Percentiles rank a stretch among this genome's conserved stretches.
phyloP scores from a whole-genome alignment of 2,329 filamentous ascomycete species.

The Ceratocystis smalleyi region DNA sequence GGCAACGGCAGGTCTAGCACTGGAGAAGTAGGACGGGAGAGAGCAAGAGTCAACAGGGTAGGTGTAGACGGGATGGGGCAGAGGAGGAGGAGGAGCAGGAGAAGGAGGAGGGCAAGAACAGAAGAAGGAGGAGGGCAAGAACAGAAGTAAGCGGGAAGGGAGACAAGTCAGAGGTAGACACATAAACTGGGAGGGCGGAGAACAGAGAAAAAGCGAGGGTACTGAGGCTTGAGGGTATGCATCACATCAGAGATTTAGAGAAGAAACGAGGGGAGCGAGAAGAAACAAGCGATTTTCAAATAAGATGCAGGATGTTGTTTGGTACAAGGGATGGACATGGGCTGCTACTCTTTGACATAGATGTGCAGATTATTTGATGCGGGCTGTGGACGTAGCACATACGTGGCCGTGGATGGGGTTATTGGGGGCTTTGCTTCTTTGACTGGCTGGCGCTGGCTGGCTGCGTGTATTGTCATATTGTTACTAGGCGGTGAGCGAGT shows the following conservation, averaged over 20 bases:
- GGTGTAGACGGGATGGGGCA: neutral
- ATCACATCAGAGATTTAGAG: neutral
- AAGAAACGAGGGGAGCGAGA: neutral
- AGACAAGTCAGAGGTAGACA: no score
- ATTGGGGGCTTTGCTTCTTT: neutral
- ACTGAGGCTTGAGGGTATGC: neutral
- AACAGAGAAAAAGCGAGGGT: neutral
- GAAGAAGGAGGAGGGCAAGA: neutral
- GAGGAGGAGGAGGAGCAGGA: neutral
- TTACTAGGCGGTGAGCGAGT: no score
- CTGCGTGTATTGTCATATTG: no score
- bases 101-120: neutral
- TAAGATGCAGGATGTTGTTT: neutral
- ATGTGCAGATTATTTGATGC: neutral
- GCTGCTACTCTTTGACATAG: no score
- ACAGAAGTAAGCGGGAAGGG: no score
- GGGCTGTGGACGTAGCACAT: neutral
- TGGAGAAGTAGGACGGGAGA: constrained; percentile 18
- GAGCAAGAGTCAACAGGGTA: neutral
- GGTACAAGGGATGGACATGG: no score
- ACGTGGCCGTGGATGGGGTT: neutral
- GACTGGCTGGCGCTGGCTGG: no score
- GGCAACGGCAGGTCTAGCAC: constrained; percentile 16
- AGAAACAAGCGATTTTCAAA: neutral
- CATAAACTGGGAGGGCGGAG: neutral